Base-by-base conservation (phyloP, 2,329 filamentous ascomycete species). In the Phialophora verrucosa region DNA sequence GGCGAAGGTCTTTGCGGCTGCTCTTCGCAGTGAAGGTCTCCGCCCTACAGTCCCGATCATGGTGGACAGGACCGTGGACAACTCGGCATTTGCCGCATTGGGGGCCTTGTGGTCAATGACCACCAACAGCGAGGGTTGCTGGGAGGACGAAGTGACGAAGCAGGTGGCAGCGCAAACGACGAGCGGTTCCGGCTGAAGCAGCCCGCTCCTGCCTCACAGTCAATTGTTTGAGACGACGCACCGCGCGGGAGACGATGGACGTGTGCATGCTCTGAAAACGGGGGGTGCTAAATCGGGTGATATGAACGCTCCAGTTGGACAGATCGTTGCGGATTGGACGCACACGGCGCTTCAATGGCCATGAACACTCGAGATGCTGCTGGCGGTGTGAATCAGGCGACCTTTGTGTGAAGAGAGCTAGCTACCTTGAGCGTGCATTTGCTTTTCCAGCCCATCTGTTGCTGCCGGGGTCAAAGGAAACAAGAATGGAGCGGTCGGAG, bases 51-150 rank as follows among this genome's bases (percentile, higher is more conserved):
- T 11, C 25, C 20, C 25, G 4, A 17, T 51, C 49, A 23, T 51
- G 49, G 3, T 29, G 25, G 49, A 25, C 23, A 11, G 2, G 12
- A 5, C 49, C 10, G 27, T 51, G 3, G 49, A 51, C 25, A 51
- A 51, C 5, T 23, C 49, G 49, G 20, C 10, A 23, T 51, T 14
- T 51, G 49, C 49, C 23, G 20, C 49, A 23, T 25, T 51, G 49
- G 49, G 49, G 25, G 49, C 23, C 14, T 27, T 51, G 49, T 51
- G 49, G 49, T 25, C 49, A 17, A 51, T 51, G 49, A 51, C 49
- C 20, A 10, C 49, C 49, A 20, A 51, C 49, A 12, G 20, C 23
- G 25, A 51, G 8, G 49, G 49, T 51, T 29, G 49, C 20, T 51
- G 49, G 49, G 49, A 51, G 49, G 25, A 29, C 17, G 49, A 51